Base-by-base conservation (phyloP, 768 basidiomycete species). In the Phanerochaete sordida region DNA sequence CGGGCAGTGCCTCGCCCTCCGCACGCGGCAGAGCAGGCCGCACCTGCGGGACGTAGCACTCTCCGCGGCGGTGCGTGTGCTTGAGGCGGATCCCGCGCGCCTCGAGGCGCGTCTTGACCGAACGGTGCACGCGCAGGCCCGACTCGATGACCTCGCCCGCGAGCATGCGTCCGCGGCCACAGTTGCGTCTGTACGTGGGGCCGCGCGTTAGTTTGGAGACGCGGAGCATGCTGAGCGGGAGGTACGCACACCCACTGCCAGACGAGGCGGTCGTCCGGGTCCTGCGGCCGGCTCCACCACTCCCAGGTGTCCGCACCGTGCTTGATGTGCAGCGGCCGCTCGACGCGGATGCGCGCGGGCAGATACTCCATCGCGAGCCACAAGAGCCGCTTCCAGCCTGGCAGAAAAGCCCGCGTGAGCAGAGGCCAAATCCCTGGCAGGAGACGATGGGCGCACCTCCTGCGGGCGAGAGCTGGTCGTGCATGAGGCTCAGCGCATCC, bases 321-420 rank as follows among this genome's bases (percentile, higher is more conserved):
- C 39, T 19, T 19, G 39, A 43, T 19, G 39, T 43, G 39, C 39
- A 19, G 11, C 39, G 39, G 39, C 19, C 39, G 39, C 39, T 43
- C 39, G 57, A 61, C 35, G 31, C 60, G 49, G 19, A 39, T 15
- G 8, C 39, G 19, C 39, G 39, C 39, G 16, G 74, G 72, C n/a
- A 76, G 16, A 6, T 73, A 60, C 67, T 90, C 88, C 30, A 90
- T 69, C 23, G 87, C 63, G 85, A 86, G 87, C 88, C 88, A 90
- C 0, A 53, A 39, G 9, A 39, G 23, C 1, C 53, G 35, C 35
- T 21, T 54, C 53, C 31, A 35, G 2, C 53, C 35, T 54, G 33
- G 30, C 30, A 30, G 33, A 35, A n/a, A n/a, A n/a, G n/a, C n/a
- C n/a, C n/a, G n/a, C n/a, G n/a, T n/a, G n/a, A n/a, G n/a, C n/a